Conservation (phyloP, 2,329 filamentous ascomycete species). For the Ophiostoma sp. region DNA sequence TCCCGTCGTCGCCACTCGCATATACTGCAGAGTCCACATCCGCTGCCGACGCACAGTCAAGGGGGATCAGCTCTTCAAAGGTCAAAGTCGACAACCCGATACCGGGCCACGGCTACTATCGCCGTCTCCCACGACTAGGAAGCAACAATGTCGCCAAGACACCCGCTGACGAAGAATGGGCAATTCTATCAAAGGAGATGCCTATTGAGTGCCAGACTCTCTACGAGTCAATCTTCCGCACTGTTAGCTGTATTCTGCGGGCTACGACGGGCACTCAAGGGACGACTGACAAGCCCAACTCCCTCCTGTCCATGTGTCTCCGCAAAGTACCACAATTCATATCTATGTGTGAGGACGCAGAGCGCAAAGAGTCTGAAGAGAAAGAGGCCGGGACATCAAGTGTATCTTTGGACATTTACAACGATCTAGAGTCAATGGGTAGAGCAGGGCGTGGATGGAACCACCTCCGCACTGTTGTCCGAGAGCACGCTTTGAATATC, state of each 20-base stretch:
- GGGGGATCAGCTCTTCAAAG: background rate
- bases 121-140: background rate
- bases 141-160: slow-evolving; percentile 21
- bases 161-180: slow-evolving; percentile 35
- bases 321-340: slow-evolving; percentile 46
- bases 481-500: slow-evolving; percentile 43
- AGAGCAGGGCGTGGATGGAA: slow-evolving; percentile 39
- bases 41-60: background rate
- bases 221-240: slow-evolving; percentile 43
- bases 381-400: slow-evolving; percentile 37
- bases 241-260: slow-evolving; percentile 41
- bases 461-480: slow-evolving; percentile 41
- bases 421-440: slow-evolving; percentile 44
- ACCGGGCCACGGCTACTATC: slow-evolving; percentile 15
- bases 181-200: slow-evolving; percentile 32
- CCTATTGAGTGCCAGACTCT: slow-evolving; percentile 33
- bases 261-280: slow-evolving; percentile 33
- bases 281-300: slow-evolving; percentile 29
- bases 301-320: slow-evolving; percentile 46
- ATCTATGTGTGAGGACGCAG: slow-evolving; percentile 40
- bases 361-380: slow-evolving; percentile 36
- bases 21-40: background rate
- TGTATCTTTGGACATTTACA: slow-evolving; percentile 43
- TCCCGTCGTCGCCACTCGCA: slow-evolving; percentile 30
- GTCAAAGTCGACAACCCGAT: background rate